Base-by-base conservation (phyloP, 768 basidiomycete species). In the Boletus eberwhitei region DNA sequence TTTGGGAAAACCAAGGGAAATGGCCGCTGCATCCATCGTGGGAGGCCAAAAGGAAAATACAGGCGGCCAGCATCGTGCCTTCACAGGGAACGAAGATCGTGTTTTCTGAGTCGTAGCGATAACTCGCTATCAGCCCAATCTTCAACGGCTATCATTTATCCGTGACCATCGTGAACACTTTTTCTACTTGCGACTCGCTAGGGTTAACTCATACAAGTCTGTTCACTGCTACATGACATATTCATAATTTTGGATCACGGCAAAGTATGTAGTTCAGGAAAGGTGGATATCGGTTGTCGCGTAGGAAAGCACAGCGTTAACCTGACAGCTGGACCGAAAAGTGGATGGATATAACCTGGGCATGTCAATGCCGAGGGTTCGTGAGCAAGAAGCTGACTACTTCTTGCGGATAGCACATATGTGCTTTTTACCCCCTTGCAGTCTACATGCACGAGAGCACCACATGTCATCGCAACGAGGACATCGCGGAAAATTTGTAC, bases 11-110 rank as follows among this genome's bases (percentile, higher is more conserved):
- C 51, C 60, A 38, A 37, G 56, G 31, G 8, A 55, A 65, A 17
- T 41, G 66, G 67, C 77, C 82, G 31, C 59, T 97, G 52, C 97
- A 99, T 72, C 96, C 97, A 2, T 96, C 93, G 14, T 99, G 97
- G 96, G 91, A 91, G 70, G 97, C 97, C 7, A 98, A 95, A 74
- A 80, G 79, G 71, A 86, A 83, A 69, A 70, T 86, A 55, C 92
- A 88, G 72, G 80, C 77, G 59, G 76, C 74, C n/a, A 75, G 75
- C 8, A 86, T 88, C 36, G 70, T 84, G 11, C 81, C 84, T 40
- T 77, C 85, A 43, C 84, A 86, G 70, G 90, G 93, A 24, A 94
- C 85, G 68, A 97, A 97, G 76, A 96, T 97, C 54, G 82, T 81
- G 50, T 91, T 79, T 40, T 51, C 61, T 24, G 44, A 53, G 16